A percentile compares a stretch with the other conserved stretches of the same genome.
These are phyloP conservation scores for Fusarium tjaetaba DNA, from an alignment of 2,329 filamentous ascomycete species.

Conservation along the genomic window DNA sequence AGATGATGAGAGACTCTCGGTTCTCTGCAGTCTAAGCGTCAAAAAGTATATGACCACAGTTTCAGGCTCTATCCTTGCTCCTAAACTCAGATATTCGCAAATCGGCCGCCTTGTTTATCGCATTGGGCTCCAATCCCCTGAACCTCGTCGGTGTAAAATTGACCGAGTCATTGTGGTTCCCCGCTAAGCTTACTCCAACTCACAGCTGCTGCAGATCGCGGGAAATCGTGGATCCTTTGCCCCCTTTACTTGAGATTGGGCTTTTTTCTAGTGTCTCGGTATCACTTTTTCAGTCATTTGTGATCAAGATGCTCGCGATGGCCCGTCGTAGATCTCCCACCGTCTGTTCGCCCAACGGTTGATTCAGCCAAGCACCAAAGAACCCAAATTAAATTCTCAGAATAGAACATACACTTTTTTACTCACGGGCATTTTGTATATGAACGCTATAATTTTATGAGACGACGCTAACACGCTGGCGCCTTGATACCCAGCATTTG, in stretches of 20 bases:
- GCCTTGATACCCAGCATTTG: not conserved
- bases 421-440: not conserved
- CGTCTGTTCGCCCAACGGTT: not conserved
- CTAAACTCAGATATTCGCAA: not conserved
- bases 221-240: not conserved
- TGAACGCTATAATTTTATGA: not conserved
- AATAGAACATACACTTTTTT: not conserved
- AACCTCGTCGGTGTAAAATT: not conserved
- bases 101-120: not conserved
- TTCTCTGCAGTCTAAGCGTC: not conserved
- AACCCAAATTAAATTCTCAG: not conserved
- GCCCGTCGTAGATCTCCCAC: not conserved
- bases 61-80: not conserved
- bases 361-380: not conserved
- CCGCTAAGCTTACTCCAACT: not conserved
- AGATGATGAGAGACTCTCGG: not conserved
- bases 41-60: not conserved
- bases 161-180: constrained; percentile 4
- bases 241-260: not conserved
- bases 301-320: constrained; percentile 1
- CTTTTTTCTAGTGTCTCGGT: not conserved
- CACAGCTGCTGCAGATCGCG: not conserved
- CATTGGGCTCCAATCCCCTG: not conserved
- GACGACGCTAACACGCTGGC: not conserved
- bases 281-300: not conserved